Conservation (phyloP, 805 yeast species). For the Scheffersomyces coipomensis region DNA sequence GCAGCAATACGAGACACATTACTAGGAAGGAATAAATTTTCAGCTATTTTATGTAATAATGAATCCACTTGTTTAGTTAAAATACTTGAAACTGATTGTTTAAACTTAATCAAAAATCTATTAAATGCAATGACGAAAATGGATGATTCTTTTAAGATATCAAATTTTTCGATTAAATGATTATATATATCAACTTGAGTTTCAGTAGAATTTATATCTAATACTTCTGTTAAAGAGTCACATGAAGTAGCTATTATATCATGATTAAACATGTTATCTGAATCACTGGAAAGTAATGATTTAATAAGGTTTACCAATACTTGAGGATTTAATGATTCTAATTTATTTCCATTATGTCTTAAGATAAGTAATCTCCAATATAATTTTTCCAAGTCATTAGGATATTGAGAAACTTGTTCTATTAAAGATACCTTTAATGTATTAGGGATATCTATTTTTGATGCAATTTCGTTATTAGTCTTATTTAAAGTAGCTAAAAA, state of each 20-base stretch:
- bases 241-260: constrained; percentile 45
- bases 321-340: constrained; percentile 15
- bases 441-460: neutral
- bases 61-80: constrained; percentile 7
- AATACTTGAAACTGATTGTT: neutral
- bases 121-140: constrained; percentile 35
- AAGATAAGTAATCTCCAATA: constrained; percentile 48
- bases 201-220: constrained; percentile 10
- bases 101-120: constrained; percentile 16
- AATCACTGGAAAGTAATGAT: constrained; percentile 5
- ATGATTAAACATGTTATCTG: constrained; percentile 9
- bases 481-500: constrained; percentile 13
- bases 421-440: neutral
- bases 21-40: constrained; percentile 48
- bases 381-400: constrained; percentile 28
- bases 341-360: constrained; percentile 22
- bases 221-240: constrained; percentile 24
- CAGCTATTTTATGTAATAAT: constrained; percentile 11
- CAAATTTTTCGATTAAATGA: constrained; percentile 11
- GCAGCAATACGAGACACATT: constrained; percentile 50
- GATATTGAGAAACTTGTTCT: neutral
- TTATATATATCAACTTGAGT: neutral
- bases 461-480: neutral
- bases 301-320: constrained; percentile 15
- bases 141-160: constrained; percentile 30